Percentiles rank a stretch among this genome's conserved stretches.
Conservation (phyloP, 306 rosid genomes). For the Mucuna pruriens region DNA sequence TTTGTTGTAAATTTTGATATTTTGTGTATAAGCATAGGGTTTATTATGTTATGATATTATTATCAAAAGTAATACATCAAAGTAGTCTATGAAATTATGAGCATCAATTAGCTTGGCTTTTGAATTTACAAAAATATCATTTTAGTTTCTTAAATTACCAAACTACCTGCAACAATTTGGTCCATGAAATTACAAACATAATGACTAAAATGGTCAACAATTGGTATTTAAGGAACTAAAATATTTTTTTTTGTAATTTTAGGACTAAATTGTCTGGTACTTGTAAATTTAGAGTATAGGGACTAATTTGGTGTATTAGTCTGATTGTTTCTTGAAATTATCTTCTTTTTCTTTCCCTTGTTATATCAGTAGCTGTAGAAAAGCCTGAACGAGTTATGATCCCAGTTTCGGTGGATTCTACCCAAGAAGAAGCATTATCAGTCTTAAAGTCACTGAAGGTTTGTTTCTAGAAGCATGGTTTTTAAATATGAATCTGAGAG, state of each 20-base stretch:
- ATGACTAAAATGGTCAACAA: neutral
- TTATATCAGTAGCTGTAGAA: conserved; percentile 43
- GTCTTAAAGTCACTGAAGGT: conserved; percentile 82
- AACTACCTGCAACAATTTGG: neutral
- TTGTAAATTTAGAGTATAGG: neutral
- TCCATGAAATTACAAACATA: neutral
- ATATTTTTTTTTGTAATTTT: neutral
- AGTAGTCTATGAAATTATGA: neutral
- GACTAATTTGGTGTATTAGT: neutral
- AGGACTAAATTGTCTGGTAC: neutral
- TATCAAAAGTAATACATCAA: neutral
- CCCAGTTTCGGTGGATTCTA: conserved; percentile 72
- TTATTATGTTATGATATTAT: neutral
- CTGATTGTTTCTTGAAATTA: neutral
- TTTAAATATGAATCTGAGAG: conserved; percentile 4
- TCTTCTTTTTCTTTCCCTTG: neutral
- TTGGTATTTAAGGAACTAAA: neutral
- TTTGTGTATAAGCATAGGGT: neutral
- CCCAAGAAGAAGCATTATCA: conserved; percentile 81
- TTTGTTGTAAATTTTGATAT: neutral
- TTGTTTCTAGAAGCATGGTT: conserved; percentile 37
- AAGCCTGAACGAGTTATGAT: conserved; percentile 63
- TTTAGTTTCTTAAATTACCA: neutral
- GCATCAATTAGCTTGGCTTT: neutral
- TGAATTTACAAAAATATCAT: neutral